Conservation (phyloP, 2,329 filamentous ascomycete species). For the Lizonia empirigonia region DNA sequence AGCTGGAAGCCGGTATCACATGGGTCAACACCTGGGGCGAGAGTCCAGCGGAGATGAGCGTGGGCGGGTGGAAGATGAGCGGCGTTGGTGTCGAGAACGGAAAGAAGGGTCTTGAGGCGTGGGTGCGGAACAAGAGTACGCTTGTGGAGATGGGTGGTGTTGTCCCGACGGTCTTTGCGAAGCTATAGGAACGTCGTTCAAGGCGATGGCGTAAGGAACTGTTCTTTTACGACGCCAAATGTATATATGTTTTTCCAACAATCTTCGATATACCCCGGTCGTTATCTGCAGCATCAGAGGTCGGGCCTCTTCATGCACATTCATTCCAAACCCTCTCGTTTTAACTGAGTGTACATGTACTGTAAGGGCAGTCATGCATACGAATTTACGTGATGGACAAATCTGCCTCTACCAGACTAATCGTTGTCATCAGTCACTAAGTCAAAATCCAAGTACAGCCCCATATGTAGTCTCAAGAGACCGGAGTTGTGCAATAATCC, state of each 20-base stretch:
- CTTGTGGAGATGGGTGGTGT: conserved; percentile 78
- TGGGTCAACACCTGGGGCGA: conserved; percentile 97
- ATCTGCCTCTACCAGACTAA: too few relatives aligned
- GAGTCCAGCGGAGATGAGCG: conserved; percentile 87
- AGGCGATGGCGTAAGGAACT: not conserved
- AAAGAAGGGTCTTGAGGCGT: conserved; percentile 75
- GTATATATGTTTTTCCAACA: not conserved
- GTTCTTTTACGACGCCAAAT: not conserved
- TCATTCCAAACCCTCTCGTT: too few relatives aligned
- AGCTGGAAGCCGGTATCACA: conserved; percentile 82
- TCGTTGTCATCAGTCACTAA: too few relatives aligned
- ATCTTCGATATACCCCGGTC: not conserved
- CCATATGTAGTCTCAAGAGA: too few relatives aligned
- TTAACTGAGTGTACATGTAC: too few relatives aligned
- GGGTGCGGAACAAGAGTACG: conserved; percentile 87
- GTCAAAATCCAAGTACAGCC: too few relatives aligned
- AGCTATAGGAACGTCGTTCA: conserved; percentile 25
- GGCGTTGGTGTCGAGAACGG: conserved; percentile 89
- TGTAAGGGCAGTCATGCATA: too few relatives aligned
- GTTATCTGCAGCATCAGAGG: too few relatives aligned
- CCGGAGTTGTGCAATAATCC: too few relatives aligned
- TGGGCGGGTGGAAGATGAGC: conserved; percentile 91
- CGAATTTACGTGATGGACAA: too few relatives aligned
- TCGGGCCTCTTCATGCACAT: too few relatives aligned
- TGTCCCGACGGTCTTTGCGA: conserved; percentile 70